A percentile compares a stretch with the other conserved stretches of the same genome.
phyloP scores from a whole-genome alignment of 805 yeast genomes.

The Metschnikowia anglica region DNA sequence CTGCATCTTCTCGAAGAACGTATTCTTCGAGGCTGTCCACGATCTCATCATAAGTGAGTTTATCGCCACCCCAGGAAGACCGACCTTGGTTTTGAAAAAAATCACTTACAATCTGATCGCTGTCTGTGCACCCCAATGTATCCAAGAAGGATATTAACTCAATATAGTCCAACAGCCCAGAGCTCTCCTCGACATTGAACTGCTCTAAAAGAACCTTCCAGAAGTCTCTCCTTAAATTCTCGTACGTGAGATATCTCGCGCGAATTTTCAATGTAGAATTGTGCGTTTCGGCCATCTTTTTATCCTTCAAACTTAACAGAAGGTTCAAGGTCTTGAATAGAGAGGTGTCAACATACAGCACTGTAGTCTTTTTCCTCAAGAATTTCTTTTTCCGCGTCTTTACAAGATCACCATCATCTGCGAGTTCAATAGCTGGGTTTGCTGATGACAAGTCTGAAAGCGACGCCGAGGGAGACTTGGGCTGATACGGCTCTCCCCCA shows the following conservation, averaged over 20 bases:
- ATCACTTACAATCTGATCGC: slow-evolving; percentile 52
- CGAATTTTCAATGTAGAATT: slow-evolving; percentile 57
- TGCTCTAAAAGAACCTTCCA: slow-evolving; percentile 65
- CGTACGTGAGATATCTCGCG: slow-evolving; percentile 67
- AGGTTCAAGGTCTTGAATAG: slow-evolving; percentile 44
- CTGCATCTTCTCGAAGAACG: slow-evolving; percentile 21
- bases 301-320: slow-evolving; percentile 30
- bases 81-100: slow-evolving; percentile 49
- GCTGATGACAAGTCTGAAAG: slow-evolving; percentile 11
- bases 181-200: slow-evolving; percentile 43
- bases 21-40: slow-evolving; percentile 48
- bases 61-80: slow-evolving; percentile 55
- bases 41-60: slow-evolving; percentile 44
- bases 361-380: slow-evolving; percentile 31
- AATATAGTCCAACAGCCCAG: slow-evolving; percentile 45
- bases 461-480: slow-evolving; percentile 9
- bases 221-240: slow-evolving; percentile 59
- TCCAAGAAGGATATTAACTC: slow-evolving; percentile 68
- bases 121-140: slow-evolving; percentile 52
- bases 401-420: slow-evolving; percentile 34
- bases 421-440: slow-evolving; percentile 23
- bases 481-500: slow-evolving; percentile 1
- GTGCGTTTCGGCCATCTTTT: slow-evolving; percentile 37
- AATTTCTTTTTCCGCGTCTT: slow-evolving; percentile 30
- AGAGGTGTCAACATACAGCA: slow-evolving; percentile 38